These are phyloP conservation scores for Nakazawaea pomicola DNA, from an alignment of 805 yeast genomes.

Conservation along the genomic window DNA sequence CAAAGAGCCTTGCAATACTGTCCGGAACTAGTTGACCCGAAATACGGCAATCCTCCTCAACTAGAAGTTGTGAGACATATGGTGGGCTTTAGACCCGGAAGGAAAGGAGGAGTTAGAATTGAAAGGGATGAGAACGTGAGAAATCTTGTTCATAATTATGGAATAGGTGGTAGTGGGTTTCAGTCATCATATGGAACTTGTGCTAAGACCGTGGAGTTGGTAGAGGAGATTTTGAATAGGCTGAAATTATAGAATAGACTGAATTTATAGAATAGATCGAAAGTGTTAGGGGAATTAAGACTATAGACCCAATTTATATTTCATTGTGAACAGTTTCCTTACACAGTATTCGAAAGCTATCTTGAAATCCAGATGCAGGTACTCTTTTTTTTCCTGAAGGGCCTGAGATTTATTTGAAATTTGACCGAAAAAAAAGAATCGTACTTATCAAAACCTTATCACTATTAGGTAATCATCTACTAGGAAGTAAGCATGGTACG, in stretches of 20 bases:
- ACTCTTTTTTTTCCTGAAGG: too few relatives aligned
- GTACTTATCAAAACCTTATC: too few relatives aligned
- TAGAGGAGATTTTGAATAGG: slow-evolving; percentile 23
- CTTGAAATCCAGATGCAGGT: too few relatives aligned
- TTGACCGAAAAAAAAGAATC: too few relatives aligned
- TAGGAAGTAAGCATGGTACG: too few relatives aligned
- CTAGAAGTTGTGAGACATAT: slow-evolving; percentile 45
- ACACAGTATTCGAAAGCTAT: too few relatives aligned
- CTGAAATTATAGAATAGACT: slow-evolving; percentile 15
- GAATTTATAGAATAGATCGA: background rate
- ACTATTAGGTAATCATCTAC: too few relatives aligned
- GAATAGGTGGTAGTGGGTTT: slow-evolving; percentile 75
- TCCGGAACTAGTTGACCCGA: slow-evolving; percentile 31
- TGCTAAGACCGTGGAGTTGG: slow-evolving; percentile 33
- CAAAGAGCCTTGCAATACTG: slow-evolving; percentile 36
- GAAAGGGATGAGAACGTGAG: slow-evolving; percentile 31
- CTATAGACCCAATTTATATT: too few relatives aligned
- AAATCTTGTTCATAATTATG: slow-evolving; percentile 55
- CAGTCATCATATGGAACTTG: slow-evolving; percentile 70
- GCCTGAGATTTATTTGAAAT: too few relatives aligned
- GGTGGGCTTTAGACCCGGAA: slow-evolving; percentile 66
- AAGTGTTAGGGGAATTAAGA: too few relatives aligned
- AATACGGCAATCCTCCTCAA: slow-evolving; percentile 25
- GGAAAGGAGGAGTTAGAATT: slow-evolving; percentile 55
- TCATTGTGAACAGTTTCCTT: too few relatives aligned